Base-by-base conservation (phyloP, 2,329 filamentous ascomycete species). In the Teratosphaeria epicoccoides region DNA sequence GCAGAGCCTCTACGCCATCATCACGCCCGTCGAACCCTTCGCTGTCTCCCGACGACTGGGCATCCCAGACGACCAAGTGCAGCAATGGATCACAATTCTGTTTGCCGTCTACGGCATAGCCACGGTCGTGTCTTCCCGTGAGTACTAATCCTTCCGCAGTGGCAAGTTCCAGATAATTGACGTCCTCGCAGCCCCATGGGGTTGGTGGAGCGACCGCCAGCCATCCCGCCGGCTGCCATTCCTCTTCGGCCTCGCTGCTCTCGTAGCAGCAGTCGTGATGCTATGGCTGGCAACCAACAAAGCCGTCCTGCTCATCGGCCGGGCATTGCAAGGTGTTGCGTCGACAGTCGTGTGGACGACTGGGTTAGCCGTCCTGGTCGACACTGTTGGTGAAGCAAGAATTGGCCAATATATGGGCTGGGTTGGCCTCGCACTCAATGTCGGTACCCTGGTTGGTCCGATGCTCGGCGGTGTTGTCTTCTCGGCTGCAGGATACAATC, bases 311-410 rank as follows among this genome's bases (percentile, higher is more conserved):
- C 67, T 87, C 12, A 65, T 79, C 0, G 85, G 81, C 1, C 74
- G 85, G 17, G 49, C 86, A 5, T 70, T 88, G 12, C 84, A 88
- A 63, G 84, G 85, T 0, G 64, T 80, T 10, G 81, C 81, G 12
- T 82, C 82, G 1, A 80, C 81, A 2, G 75, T 87, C 2, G 84
- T 88, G 14, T 88, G 84, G 83, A 82, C 79, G 0, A 82, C 85
- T 0, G 85, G 84, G 0, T 72, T 83, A n/a, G 84, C 85, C 0
- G 69, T 88, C 22, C 63, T 88, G 12, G 83, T 82, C 4, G 85
- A 88, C 61, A 87, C 83, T 0, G 79, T 86, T 43, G 78, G 76
- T 1, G 71, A 76, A 58, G 71, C 74, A 6, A 72, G 76, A 17
- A 76, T 86, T 20, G 84, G 83, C 0, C 72, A 83, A 54, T 77